Conservation (phyloP, 2,329 filamentous ascomycete genomes). For the Phyllosticta citribraziliensis region DNA sequence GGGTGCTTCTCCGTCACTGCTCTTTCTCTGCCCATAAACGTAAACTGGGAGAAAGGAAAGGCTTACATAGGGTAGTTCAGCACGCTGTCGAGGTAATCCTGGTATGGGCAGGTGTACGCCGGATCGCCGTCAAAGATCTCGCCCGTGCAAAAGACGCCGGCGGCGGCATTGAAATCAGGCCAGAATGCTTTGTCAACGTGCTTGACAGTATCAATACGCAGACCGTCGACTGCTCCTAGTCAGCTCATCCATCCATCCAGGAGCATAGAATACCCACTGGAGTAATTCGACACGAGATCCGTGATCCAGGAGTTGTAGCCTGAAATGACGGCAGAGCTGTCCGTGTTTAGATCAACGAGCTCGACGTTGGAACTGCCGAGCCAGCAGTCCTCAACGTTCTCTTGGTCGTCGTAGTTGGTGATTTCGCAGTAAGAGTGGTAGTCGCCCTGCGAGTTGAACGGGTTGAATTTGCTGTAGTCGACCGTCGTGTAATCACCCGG, state of each 20-base stretch:
- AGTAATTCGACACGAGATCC: constrained; percentile 22
- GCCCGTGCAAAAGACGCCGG: constrained; percentile 28
- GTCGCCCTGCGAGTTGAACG: constrained; percentile 47
- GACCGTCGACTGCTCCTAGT: constrained; percentile 23
- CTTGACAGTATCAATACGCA: constrained; percentile 30
- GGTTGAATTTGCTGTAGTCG: constrained; percentile 43
- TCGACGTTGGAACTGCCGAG: constrained; percentile 37
- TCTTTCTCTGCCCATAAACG: too few species aligned
- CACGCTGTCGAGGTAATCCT: constrained; percentile 25
- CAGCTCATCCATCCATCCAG: neutral
- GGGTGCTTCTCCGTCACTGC: too few species aligned
- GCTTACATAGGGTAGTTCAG: constrained; percentile 25
- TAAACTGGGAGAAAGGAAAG: neutral
- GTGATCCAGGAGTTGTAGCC: constrained; percentile 10
- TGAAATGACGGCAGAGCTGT: constrained; percentile 18
- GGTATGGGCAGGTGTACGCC: constrained; percentile 25
- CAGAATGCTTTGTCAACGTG: constrained; percentile 30
- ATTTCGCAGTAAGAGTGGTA: constrained; percentile 52
- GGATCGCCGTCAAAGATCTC: constrained; percentile 27
- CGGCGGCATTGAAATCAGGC: constrained; percentile 22
- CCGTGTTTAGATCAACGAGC: constrained; percentile 38
- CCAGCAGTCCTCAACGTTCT: constrained; percentile 39
- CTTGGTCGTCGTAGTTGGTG: constrained; percentile 45
- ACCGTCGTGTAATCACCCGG: constrained; percentile 37
- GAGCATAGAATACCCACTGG: constrained; percentile 14